Evolutionary conservation across 2,329 filamentous ascomycete genomes (phyloP).

Genomic region (Arthrobotrys conoides): DNA sequence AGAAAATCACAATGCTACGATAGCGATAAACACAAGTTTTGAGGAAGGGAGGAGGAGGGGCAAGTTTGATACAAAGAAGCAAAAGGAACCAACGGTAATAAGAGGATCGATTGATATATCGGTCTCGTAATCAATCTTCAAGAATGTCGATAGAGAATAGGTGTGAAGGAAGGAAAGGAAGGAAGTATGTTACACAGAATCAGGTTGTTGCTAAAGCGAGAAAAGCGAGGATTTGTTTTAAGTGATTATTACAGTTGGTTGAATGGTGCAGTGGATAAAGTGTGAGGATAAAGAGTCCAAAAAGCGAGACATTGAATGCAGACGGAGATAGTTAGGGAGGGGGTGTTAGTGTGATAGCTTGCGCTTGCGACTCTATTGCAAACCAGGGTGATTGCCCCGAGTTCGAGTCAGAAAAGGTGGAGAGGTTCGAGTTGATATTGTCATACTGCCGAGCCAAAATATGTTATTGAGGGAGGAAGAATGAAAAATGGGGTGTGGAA

Average conservation of each 20-base stretch:
- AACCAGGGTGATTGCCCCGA: neutral
- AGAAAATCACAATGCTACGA: neutral
- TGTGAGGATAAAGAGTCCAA: neutral
- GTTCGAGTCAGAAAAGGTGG: neutral
- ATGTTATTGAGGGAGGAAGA: neutral
- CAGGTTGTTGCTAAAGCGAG: constrained; percentile 35
- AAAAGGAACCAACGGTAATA: neutral
- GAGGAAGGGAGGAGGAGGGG: neutral
- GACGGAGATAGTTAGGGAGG: neutral
- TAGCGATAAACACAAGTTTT: neutral
- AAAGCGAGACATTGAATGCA: neutral
- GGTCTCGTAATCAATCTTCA: neutral
- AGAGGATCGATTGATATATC: neutral
- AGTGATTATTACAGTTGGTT: neutral
- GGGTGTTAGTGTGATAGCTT: constrained; percentile 1
- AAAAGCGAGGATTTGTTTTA: neutral
- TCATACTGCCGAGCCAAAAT: neutral
- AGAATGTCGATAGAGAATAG: neutral
- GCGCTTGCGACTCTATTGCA: constrained; percentile 36
- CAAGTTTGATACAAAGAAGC: constrained; percentile 8
- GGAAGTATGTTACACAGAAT: constrained; percentile 48
- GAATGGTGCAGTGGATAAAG: neutral
- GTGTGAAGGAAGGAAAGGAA: neutral
- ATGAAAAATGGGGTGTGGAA: neutral
- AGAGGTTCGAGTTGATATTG: neutral